Evolutionary conservation across 2,329 filamentous ascomycete species (phyloP).

Genomic region (Calonectria hongkongensis): DNA sequence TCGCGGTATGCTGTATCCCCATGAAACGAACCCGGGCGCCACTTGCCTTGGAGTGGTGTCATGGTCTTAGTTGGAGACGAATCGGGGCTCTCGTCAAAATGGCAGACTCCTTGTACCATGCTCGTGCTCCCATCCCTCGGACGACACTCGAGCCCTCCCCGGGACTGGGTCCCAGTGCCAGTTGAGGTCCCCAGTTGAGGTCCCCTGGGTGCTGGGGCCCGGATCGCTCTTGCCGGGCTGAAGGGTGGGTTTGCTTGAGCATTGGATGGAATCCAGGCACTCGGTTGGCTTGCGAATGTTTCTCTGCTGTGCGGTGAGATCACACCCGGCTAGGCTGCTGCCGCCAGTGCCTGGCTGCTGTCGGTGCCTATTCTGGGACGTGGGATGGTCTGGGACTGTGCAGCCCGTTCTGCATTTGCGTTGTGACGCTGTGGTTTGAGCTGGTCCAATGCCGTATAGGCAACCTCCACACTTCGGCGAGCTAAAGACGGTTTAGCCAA

Average conservation of each 20-base stretch:
- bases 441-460: slow-evolving; percentile 13
- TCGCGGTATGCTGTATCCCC: slow-evolving; percentile 11
- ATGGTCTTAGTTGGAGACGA: slow-evolving; percentile 12
- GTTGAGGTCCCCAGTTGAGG: not conserved
- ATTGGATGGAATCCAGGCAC: slow-evolving; percentile 37
- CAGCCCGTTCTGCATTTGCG: slow-evolving; percentile 22
- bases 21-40: slow-evolving; percentile 30
- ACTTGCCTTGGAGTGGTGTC: slow-evolving; percentile 24
- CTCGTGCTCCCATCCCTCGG: slow-evolving; percentile 23
- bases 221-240: slow-evolving; percentile 47
- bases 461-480: slow-evolving; percentile 27
- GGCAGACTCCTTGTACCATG: slow-evolving; percentile 13
- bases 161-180: not conserved
- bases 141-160: slow-evolving; percentile 24
- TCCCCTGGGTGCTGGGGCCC: slow-evolving; percentile 31
- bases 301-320: slow-evolving; percentile 27
- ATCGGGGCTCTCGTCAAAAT: slow-evolving; percentile 9
- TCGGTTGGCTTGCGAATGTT: slow-evolving; percentile 40
- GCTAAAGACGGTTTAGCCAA: slow-evolving; percentile 25
- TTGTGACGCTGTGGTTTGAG: slow-evolving; percentile 16
- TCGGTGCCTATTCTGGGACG: slow-evolving; percentile 38
- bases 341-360: slow-evolving; percentile 24
- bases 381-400: not conserved
- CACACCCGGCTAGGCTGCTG: slow-evolving; percentile 22
- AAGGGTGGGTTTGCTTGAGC: slow-evolving; percentile 37